These are phyloP conservation scores for Pistacia atlantica DNA, from an alignment of 345 rosid genomes.

Conservation along the genomic window DNA sequence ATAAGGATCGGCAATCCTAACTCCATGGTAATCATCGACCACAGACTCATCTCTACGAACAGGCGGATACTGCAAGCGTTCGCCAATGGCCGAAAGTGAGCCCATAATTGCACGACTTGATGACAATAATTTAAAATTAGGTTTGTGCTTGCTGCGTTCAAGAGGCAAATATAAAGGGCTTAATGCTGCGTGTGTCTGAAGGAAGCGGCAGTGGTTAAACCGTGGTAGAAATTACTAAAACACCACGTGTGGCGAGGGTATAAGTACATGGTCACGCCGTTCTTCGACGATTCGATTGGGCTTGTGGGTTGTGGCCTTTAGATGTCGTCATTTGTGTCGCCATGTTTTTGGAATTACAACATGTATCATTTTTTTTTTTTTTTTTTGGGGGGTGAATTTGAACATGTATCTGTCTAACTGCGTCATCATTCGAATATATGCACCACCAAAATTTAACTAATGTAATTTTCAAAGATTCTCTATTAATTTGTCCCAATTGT, in stretches of 20 bases:
- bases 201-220: neutral
- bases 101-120: slow-evolving; percentile 46
- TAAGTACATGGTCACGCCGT: slow-evolving; percentile 24
- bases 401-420: neutral
- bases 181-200: neutral
- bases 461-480: too few relatives aligned
- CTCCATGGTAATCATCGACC: slow-evolving; percentile 79
- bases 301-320: slow-evolving; percentile 15
- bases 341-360: slow-evolving; percentile 22
- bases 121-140: neutral
- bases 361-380: too few relatives aligned
- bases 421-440: too few relatives aligned
- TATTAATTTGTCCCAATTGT: too few relatives aligned
- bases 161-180: neutral
- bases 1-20: slow-evolving; percentile 74
- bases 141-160: neutral
- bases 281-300: neutral
- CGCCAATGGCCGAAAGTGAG: slow-evolving; percentile 45
- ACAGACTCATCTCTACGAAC: slow-evolving; percentile 75
- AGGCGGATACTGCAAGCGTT: slow-evolving; percentile 51
- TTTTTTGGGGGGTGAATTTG: too few relatives aligned
- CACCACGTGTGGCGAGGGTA: slow-evolving; percentile 4
- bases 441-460: too few relatives aligned
- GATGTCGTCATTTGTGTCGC: slow-evolving; percentile 59
- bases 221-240: neutral